Percentiles rank a stretch among this genome's conserved stretches.
phyloP scores from a whole-genome alignment of 306 rosid species.

The Vigna nakashimae region DNA sequence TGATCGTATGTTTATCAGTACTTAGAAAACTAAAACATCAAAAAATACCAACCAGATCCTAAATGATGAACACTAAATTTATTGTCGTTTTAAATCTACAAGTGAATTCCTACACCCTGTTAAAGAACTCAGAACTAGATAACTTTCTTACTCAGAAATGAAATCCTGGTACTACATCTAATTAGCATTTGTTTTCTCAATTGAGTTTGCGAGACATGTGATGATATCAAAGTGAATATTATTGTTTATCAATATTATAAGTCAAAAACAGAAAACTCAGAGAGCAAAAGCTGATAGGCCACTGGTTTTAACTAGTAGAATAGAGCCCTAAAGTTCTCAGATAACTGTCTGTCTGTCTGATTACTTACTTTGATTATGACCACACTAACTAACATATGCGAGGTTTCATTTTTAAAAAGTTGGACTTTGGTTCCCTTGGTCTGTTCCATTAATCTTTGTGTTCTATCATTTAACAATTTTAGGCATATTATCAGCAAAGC shows the following conservation, averaged over 20 bases:
- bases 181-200: background rate
- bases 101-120: conserved; percentile 5
- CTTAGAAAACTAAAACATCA: no score
- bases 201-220: background rate
- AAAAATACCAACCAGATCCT: no score
- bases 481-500: background rate
- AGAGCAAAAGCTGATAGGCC: background rate
- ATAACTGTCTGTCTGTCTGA: background rate
- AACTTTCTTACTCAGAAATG: background rate
- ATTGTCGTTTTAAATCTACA: background rate
- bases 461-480: background rate
- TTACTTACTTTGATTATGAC: background rate
- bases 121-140: background rate
- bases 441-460: background rate
- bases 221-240: conserved; percentile 1
- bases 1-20: no score
- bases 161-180: background rate
- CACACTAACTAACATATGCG: background rate
- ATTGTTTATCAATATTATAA: background rate
- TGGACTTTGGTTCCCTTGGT: background rate
- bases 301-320: background rate
- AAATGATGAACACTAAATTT: no score
- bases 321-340: conserved; percentile 2
- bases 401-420: background rate
- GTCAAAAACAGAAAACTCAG: background rate